Evolutionary conservation across 75 land plant species (phyloP).

Genomic region (Sequoiadendron giganteum): DNA sequence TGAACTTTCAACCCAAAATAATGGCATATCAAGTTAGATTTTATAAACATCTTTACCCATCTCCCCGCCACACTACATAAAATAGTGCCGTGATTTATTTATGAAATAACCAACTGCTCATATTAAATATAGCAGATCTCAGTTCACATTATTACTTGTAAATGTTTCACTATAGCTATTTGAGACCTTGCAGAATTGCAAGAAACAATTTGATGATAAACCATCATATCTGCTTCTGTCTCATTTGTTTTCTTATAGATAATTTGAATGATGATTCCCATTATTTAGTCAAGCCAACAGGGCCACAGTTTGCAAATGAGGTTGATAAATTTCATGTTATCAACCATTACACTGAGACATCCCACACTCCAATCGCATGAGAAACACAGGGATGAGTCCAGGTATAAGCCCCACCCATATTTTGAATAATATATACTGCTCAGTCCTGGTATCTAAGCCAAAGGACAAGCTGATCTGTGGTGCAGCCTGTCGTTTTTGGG

Average conservation of each 20-base stretch:
- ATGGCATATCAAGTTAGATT: neutral
- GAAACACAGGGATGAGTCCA: too few relatives aligned
- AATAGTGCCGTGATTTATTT: neutral
- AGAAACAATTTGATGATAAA: neutral
- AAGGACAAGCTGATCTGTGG: too few relatives aligned
- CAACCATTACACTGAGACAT: too few relatives aligned
- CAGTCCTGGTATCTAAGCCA: too few relatives aligned
- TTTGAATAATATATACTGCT: too few relatives aligned
- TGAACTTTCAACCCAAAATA: neutral
- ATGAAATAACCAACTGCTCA: neutral
- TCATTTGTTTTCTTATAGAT: neutral
- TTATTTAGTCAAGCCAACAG: neutral
- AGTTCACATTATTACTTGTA: neutral
- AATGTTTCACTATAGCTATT: neutral
- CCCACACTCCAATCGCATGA: too few relatives aligned
- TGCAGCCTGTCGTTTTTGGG: too few relatives aligned
- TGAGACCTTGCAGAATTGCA: neutral
- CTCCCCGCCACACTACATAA: neutral
- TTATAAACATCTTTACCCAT: neutral
- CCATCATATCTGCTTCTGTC: neutral
- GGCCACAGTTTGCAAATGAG: neutral
- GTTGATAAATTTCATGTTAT: too few relatives aligned
- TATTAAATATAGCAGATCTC: neutral
- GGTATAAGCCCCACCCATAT: too few relatives aligned
- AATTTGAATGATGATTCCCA: neutral